phyloP scores from a whole-genome alignment of 106 monocot genomes.

The Iris macrosiphon region DNA sequence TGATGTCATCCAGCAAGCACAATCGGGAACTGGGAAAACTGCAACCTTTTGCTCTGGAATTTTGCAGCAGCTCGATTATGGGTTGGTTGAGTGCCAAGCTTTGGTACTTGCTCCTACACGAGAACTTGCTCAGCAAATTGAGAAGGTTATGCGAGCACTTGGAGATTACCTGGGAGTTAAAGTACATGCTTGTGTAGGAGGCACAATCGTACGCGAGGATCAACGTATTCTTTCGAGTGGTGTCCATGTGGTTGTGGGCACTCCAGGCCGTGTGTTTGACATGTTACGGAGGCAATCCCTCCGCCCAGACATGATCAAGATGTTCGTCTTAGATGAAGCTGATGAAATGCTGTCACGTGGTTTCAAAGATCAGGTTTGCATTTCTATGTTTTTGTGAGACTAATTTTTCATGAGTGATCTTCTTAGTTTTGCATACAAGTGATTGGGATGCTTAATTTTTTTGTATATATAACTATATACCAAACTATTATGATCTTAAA shows the following conservation, averaged over 20 bases:
- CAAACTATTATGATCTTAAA: too few relatives aligned
- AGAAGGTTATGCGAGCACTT: conserved; percentile 43
- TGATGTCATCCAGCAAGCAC: conserved; percentile 45
- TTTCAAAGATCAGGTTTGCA: conserved; percentile 39
- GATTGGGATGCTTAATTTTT: too few relatives aligned
- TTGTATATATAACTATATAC: too few relatives aligned
- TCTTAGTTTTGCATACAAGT: too few relatives aligned
- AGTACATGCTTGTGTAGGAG: conserved; percentile 47
- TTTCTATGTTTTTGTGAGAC: neutral
- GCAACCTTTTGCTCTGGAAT: conserved; percentile 47
- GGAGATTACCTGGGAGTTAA: conserved; percentile 47
- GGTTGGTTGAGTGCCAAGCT: conserved; percentile 34
- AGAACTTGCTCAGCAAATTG: conserved; percentile 47
- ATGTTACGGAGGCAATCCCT: conserved; percentile 35
- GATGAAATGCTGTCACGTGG: conserved; percentile 50
- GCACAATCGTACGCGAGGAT: conserved; percentile 34
- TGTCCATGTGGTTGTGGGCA: conserved; percentile 55
- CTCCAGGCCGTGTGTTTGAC: conserved; percentile 45
- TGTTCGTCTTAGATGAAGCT: conserved; percentile 45
- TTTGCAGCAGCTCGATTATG: conserved; percentile 37
- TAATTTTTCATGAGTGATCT: neutral
- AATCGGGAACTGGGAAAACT: conserved; percentile 47
- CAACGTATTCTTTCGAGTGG: conserved; percentile 33
- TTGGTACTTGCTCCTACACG: conserved; percentile 49
- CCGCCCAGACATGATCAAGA: conserved; percentile 24